Conservation (phyloP, 257 asterid species). For the Gynochthodes officinalis region DNA sequence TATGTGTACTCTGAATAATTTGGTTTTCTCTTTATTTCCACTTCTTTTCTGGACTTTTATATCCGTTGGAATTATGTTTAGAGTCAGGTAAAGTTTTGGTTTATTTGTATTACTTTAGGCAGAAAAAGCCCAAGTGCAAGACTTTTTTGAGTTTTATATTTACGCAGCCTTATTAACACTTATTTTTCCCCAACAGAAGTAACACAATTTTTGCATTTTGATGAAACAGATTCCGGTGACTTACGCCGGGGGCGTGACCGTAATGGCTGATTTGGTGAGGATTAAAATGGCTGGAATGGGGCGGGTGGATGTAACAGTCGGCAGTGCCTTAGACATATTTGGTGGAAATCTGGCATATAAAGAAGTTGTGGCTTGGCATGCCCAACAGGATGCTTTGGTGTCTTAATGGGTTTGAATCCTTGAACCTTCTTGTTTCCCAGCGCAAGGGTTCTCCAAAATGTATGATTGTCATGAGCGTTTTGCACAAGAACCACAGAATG, state of each 20-base stretch:
- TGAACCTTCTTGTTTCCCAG: not conserved
- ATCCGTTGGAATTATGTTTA: not conserved
- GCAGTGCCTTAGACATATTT: slow-evolving; percentile 91
- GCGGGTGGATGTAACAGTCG: slow-evolving; percentile 87
- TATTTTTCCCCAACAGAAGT: not conserved
- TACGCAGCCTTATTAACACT: too few species aligned
- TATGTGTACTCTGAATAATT: slow-evolving; percentile 24
- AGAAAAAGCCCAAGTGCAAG: too few species aligned
- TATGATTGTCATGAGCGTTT: not conserved
- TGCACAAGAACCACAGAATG: too few species aligned
- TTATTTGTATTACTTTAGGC: too few species aligned
- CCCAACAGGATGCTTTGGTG: slow-evolving; percentile 50
- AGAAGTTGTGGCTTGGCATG: slow-evolving; percentile 89
- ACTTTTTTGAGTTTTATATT: too few species aligned
- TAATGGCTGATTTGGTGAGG: slow-evolving; percentile 75
- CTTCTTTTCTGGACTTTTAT: not conserved
- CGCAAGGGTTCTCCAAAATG: too few species aligned
- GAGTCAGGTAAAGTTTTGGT: not conserved
- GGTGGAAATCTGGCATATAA: slow-evolving; percentile 83
- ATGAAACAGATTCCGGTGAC: slow-evolving; percentile 78
- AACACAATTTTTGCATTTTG: not conserved
- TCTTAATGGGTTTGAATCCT: slow-evolving; percentile 22
- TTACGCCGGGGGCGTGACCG: slow-evolving; percentile 91
- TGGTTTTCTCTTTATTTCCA: not conserved
- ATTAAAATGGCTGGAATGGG: slow-evolving; percentile 75